Evolutionary conservation across 768 basidiomycete species (phyloP).

Genomic region (Calocybe gangraenosa): DNA sequence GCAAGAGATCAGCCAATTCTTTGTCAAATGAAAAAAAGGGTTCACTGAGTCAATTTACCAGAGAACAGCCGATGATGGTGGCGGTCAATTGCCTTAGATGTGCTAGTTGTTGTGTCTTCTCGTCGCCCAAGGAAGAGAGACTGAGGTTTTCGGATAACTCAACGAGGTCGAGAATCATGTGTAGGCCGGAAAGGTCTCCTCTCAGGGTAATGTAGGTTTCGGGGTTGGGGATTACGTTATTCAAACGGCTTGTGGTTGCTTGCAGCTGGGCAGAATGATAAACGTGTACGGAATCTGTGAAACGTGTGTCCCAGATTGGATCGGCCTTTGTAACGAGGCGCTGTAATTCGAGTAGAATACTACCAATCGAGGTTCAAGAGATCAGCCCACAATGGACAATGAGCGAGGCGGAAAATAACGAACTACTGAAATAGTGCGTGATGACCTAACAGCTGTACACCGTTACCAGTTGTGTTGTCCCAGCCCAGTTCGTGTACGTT

Average conservation of each 20-base stretch:
- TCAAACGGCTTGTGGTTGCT: constrained; percentile 20
- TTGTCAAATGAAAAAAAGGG: too few species aligned
- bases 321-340: constrained; percentile 30
- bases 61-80: constrained; percentile 50
- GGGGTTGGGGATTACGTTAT: constrained; percentile 31
- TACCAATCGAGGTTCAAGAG: constrained; percentile 17
- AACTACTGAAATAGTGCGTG: constrained; percentile 35
- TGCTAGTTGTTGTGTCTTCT: constrained; percentile 23
- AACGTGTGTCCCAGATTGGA: constrained; percentile 36
- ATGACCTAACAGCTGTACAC: constrained; percentile 11
- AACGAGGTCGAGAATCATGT: constrained; percentile 48
- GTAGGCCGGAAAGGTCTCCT: constrained; percentile 44
- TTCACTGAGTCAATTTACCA: constrained; percentile 33
- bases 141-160: constrained; percentile 46
- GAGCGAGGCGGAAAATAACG: constrained; percentile 16
- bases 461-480: constrained; percentile 1
- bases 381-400: neutral
- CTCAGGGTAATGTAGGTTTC: constrained; percentile 44
- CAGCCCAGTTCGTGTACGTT: constrained; percentile 16
- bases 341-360: constrained; percentile 34
- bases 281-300: constrained; percentile 29
- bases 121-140: constrained; percentile 25
- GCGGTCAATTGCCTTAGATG: constrained; percentile 36
- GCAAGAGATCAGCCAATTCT: too few species aligned
- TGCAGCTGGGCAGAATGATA: constrained; percentile 31